Base-by-base conservation (phyloP, 345 rosid genomes). In the Populus pruinosa region DNA sequence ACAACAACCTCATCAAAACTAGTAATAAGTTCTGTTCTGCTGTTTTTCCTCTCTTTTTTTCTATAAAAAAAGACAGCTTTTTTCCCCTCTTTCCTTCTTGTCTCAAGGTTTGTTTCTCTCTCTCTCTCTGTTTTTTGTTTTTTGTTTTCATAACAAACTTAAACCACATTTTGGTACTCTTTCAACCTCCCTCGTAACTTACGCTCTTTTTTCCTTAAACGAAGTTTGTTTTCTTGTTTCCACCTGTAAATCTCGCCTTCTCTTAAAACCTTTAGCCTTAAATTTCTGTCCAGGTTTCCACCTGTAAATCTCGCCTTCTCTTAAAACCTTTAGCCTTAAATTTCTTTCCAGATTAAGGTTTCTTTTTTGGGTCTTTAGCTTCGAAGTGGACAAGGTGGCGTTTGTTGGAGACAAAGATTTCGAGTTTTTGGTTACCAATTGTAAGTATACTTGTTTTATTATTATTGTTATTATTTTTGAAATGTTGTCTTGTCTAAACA, bases 1-100 rank as follows among this genome's bases (percentile, higher is more conserved):
- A 36, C 78, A 76, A 50, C 66, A 55, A 64, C 41, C 71, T 18
- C 61, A 81, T 31, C 67, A 67, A 35, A 73, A 76, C 67, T 67
- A 20, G 62, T 47, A 62, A 61, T 31, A 33, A 65, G 8, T 63
- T 29, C 69, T 65, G 39, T 56, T 41, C 44, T 41, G 44, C 62
- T 21, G 64, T 23, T 59, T 59, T 59, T 10, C 25, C 23, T 21
- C 2, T 55, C 31, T 67, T 62, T 25, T n/a, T 31, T 68, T 35
- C 39, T 17, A n/a, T 16, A 25, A 21, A 25, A 27, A 41, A 43
- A 27, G 29, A 29, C n/a, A 23, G 27, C 35, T 35, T 50, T 20
- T 13, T 33, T 8, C 47, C 35, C 33, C 56, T 16, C 25, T 63
- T 21, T 3, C 11, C 11, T 47, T n/a, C 0, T 21, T 23, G 14